Evolutionary conservation across 352 stramenopile genomes (phyloP).

Genomic region (Phytophthora cactorum): DNA sequence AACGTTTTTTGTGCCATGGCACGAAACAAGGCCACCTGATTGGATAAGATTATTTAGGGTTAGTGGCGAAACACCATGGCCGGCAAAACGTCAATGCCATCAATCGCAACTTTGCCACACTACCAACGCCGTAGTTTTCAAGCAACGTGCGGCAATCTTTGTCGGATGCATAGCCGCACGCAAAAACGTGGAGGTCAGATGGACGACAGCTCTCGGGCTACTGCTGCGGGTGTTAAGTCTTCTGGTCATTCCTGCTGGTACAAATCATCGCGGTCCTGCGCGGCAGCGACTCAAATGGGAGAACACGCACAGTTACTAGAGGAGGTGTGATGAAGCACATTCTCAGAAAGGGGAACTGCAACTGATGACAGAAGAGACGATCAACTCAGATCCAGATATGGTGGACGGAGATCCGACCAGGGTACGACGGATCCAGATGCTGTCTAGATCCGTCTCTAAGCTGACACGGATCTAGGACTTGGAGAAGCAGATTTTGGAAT

Average conservation of each 20-base stretch:
- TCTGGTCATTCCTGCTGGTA: neutral
- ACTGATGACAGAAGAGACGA: too few species aligned
- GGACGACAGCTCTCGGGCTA: neutral
- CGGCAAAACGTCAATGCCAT: neutral
- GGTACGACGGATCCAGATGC: too few species aligned
- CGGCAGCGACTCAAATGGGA: neutral
- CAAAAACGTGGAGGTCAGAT: neutral
- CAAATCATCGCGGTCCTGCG: neutral
- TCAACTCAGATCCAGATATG: too few species aligned
- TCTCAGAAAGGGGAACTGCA: too few species aligned
- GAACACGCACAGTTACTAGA: neutral
- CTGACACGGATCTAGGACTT: too few species aligned
- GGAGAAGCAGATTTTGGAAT: too few species aligned
- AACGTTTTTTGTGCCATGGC: neutral
- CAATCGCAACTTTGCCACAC: neutral
- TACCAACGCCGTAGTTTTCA: neutral
- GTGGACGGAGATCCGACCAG: too few species aligned
- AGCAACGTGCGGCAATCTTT: neutral
- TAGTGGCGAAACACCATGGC: neutral
- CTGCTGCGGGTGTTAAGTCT: neutral
- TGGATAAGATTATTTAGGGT: neutral
- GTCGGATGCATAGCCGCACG: neutral
- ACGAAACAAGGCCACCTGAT: neutral
- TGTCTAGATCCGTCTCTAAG: too few species aligned
- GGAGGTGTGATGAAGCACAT: too few species aligned